Evolutionary conservation across 2,329 filamentous ascomycete species (phyloP).

Genomic region (Stagonosporopsis chrysanthemi): DNA sequence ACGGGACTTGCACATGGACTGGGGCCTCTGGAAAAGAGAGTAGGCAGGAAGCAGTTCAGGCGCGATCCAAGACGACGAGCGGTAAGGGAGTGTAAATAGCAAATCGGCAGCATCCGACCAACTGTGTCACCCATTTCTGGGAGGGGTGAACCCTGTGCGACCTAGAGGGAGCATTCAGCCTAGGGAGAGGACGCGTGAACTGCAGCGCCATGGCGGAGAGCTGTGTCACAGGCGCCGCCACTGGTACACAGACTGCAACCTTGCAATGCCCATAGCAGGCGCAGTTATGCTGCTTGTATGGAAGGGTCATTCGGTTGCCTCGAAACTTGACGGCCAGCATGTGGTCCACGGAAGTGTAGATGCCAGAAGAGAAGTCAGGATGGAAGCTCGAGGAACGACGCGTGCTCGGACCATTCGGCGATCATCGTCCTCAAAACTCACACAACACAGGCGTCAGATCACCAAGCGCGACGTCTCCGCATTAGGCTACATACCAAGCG

Average conservation of each 20-base stretch:
- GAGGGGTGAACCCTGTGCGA: conserved; percentile 38
- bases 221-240: conserved; percentile 42
- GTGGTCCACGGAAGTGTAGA: conserved; percentile 20
- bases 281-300: conserved; percentile 27
- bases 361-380: conserved; percentile 5
- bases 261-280: conserved; percentile 36
- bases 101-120: conserved; percentile 32
- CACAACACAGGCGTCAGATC: conserved; percentile 8
- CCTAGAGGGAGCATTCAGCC: conserved; percentile 34
- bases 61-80: conserved; percentile 29
- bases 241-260: conserved; percentile 45
- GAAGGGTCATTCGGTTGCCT: conserved; percentile 22
- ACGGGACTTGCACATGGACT: conserved; percentile 31
- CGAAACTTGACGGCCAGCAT: conserved; percentile 22
- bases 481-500: conserved; percentile 17
- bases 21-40: conserved; percentile 29
- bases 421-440: conserved; percentile 1
- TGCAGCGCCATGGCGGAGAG: conserved; percentile 32
- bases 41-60: conserved; percentile 38
- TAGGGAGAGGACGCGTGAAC: conserved; percentile 36
- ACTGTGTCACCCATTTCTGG: conserved; percentile 30
- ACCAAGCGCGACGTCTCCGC: conserved; percentile 16
- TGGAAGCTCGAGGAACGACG: conserved; percentile 8
- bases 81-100: conserved; percentile 43
- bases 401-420: conserved; percentile 6